A percentile compares a stretch with the other conserved stretches of the same genome.
Conservation (phyloP, 139 green algal genomes). For the Tetradesmus obliquus region DNA sequence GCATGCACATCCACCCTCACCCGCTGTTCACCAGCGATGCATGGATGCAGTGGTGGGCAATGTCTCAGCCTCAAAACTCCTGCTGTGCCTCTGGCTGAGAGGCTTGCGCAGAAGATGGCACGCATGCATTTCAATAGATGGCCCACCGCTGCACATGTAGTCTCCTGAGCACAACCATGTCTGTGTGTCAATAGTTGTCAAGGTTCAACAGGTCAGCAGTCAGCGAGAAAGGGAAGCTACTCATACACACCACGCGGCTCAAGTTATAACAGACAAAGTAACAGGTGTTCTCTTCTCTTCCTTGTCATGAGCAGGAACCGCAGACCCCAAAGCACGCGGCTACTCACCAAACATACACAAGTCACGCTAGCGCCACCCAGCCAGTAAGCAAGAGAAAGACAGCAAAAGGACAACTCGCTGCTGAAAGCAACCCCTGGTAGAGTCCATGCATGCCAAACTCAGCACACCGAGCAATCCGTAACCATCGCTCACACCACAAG, state of each 20-base stretch:
- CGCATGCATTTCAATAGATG: background rate
- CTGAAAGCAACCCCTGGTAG: background rate
- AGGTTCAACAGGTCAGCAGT: background rate
- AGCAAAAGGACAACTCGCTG: background rate
- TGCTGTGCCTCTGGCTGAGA: background rate
- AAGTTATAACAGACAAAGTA: background rate
- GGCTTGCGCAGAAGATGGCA: background rate
- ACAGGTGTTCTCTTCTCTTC: background rate
- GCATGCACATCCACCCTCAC: background rate
- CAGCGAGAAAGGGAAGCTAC: background rate
- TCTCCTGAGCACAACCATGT: background rate
- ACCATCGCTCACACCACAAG: background rate
- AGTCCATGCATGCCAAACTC: background rate
- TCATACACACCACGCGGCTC: background rate
- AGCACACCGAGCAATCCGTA: background rate
- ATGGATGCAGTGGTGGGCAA: background rate
- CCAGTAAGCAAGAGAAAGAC: background rate
- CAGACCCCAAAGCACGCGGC: background rate
- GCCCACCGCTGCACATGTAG: background rate
- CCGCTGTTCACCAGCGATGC: background rate
- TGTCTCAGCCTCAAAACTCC: background rate
- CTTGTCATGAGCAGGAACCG: background rate
- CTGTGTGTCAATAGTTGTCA: background rate
- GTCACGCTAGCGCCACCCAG: background rate
- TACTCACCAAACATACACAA: background rate